Conservation (phyloP, 2,329 filamentous ascomycete genomes). For the Chaetomium olivaceum region DNA sequence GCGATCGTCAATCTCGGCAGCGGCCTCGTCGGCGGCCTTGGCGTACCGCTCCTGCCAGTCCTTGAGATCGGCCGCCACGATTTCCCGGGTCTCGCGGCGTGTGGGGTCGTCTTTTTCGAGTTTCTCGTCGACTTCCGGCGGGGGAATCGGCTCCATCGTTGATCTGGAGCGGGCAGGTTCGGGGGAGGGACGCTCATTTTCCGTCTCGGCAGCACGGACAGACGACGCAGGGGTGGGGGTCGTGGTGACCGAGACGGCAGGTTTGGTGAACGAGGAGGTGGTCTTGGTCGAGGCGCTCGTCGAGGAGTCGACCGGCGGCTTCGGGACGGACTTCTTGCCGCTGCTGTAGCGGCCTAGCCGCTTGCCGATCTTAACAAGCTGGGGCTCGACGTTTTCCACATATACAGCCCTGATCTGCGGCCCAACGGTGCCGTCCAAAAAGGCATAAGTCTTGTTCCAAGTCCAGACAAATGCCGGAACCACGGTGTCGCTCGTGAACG, state of each 20-base stretch:
- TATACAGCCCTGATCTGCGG: constrained; percentile 80
- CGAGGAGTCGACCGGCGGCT: constrained; percentile 30
- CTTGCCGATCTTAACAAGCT: constrained; percentile 88
- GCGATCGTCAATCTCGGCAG: constrained; percentile 69
- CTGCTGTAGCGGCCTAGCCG: constrained; percentile 80
- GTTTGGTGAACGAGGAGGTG: constrained; percentile 40
- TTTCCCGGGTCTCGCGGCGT: constrained; percentile 61
- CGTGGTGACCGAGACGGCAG: constrained; percentile 35
- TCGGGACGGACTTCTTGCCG: constrained; percentile 43
- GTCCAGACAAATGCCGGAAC: constrained; percentile 72
- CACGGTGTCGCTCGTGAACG: constrained; percentile 67
- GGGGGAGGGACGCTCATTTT: constrained; percentile 19
- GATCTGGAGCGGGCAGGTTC: constrained; percentile 23
- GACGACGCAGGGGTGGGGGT: constrained; percentile 30
- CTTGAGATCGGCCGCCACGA: constrained; percentile 75
- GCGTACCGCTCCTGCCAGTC: constrained; percentile 89
- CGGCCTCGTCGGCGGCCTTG: constrained; percentile 79
- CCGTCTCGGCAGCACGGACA: background rate
- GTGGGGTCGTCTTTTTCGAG: constrained; percentile 53
- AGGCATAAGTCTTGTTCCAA: constrained; percentile 67
- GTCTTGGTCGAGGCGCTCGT: constrained; percentile 26
- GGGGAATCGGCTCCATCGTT: constrained; percentile 40
- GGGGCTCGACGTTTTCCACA: constrained; percentile 89
- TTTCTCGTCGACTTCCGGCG: constrained; percentile 47
- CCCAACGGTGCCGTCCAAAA: constrained; percentile 77